Evolutionary conservation across 164 flowering plant genomes (phyloP).

Genomic region (Vitis cinerea): DNA sequence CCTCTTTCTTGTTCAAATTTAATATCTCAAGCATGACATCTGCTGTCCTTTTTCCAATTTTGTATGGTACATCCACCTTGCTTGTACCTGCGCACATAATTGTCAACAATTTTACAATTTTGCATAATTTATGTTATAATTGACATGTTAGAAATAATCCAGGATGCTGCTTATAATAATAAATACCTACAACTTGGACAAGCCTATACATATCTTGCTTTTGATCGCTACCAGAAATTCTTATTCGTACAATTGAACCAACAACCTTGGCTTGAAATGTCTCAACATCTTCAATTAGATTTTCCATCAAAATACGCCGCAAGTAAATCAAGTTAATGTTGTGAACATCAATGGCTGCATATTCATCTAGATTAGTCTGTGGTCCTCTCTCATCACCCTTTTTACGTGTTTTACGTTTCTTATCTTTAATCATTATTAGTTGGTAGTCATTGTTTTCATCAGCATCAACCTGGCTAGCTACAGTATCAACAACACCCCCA

Average conservation of each 20-base stretch:
- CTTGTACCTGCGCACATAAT: constrained; percentile 33
- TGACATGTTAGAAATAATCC: too few species aligned
- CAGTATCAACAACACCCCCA: constrained; percentile 20
- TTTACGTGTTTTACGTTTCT: constrained; percentile 32
- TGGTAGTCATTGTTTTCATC: constrained; percentile 24
- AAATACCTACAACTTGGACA: constrained; percentile 85
- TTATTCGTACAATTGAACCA: constrained; percentile 83
- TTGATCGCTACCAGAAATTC: constrained; percentile 63
- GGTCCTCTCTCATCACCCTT: constrained; percentile 33
- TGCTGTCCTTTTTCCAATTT: constrained; percentile 30
- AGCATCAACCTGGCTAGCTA: constrained; percentile 12
- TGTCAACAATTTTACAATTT: neutral
- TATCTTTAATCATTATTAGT: constrained; percentile 25
- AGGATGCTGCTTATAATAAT: neutral
- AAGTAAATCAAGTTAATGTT: constrained; percentile 61
- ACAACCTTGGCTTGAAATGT: constrained; percentile 67
- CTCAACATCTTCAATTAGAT: constrained; percentile 59
- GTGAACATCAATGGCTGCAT: constrained; percentile 66
- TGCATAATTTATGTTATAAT: neutral
- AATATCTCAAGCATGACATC: constrained; percentile 37
- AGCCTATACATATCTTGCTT: constrained; percentile 88
- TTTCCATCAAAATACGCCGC: constrained; percentile 72
- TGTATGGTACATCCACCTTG: constrained; percentile 35
- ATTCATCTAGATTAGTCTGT: constrained; percentile 40
- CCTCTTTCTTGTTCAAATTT: constrained; percentile 43